Percentiles rank a stretch among this genome's conserved stretches.
Evolutionary conservation across 176 grass and related monocot species (phyloP).

Genomic region (Coix lacrymajobi): DNA sequence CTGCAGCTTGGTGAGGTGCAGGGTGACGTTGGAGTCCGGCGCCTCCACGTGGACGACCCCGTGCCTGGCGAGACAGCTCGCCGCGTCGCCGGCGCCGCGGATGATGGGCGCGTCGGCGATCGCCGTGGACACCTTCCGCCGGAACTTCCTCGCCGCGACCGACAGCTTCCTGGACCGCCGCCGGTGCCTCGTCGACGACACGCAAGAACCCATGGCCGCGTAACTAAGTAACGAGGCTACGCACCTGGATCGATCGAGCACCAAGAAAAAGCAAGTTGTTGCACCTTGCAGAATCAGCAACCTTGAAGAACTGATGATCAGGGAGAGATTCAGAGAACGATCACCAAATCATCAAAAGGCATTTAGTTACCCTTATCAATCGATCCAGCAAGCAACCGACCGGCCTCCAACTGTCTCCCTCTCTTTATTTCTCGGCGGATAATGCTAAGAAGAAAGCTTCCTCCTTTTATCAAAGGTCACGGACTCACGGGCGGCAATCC

Average conservation of each 20-base stretch:
- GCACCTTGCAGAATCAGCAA: constrained; percentile 24
- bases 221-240: background rate
- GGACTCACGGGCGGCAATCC: constrained; percentile 4
- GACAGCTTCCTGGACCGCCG: constrained; percentile 52
- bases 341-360: background rate
- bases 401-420: background rate
- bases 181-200: constrained; percentile 36
- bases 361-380: constrained; percentile 17
- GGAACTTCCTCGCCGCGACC: constrained; percentile 42
- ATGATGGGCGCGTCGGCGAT: constrained; percentile 42
- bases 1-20: constrained; percentile 87
- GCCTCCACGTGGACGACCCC: constrained; percentile 36
- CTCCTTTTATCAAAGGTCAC: background rate
- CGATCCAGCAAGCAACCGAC: constrained; percentile 3
- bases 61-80: constrained; percentile 22
- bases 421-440: constrained; percentile 1
- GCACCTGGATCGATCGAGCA: background rate
- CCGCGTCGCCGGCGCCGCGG: constrained; percentile 17
- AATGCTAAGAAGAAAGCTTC: constrained; percentile 17
- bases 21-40: constrained; percentile 63
- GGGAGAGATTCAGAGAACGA: background rate
- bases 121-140: constrained; percentile 63
- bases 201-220: constrained; percentile 42
- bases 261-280: background rate
- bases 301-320: background rate